Percentiles rank a stretch among this genome's conserved stretches.
phyloP scores from a whole-genome alignment of 2,329 filamentous ascomycete genomes.

The Apiospora koreana region DNA sequence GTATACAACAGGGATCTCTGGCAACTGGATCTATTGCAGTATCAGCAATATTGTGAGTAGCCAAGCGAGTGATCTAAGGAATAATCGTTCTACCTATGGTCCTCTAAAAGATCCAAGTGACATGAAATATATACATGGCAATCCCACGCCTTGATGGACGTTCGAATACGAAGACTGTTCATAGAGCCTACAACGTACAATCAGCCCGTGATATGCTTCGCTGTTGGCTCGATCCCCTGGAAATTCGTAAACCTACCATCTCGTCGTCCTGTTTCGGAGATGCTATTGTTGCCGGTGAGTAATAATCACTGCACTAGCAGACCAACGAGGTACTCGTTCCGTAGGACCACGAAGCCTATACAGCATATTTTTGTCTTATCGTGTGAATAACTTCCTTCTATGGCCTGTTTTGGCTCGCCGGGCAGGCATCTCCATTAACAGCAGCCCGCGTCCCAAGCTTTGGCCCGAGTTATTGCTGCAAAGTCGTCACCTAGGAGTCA shows the following conservation, averaged over 20 bases:
- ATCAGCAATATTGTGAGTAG: too few relatives aligned
- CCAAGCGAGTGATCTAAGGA: too few relatives aligned
- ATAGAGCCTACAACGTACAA: neutral
- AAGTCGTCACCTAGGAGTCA: neutral
- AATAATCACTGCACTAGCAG: neutral
- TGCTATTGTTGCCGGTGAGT: neutral
- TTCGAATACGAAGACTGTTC: neutral
- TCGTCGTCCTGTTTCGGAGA: neutral
- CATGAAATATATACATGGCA: neutral
- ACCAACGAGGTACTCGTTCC: neutral
- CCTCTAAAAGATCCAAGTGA: neutral
- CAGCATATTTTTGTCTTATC: neutral
- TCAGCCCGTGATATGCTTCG: neutral
- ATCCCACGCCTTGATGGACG: neutral
- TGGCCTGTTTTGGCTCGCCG: neutral
- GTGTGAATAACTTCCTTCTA: too few relatives aligned
- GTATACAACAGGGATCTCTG: neutral
- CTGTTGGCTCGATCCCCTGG: neutral
- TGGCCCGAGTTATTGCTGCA: neutral
- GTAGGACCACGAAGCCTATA: neutral
- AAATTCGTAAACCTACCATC: neutral
- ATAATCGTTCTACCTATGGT: neutral
- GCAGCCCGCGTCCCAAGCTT: neutral
- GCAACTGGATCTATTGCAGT: neutral
- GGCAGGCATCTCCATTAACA: neutral